A percentile compares a stretch with the other conserved stretches of the same genome.
Evolutionary conservation across 257 asterid species (phyloP).

Genomic region (Eucommia ulmoides): DNA sequence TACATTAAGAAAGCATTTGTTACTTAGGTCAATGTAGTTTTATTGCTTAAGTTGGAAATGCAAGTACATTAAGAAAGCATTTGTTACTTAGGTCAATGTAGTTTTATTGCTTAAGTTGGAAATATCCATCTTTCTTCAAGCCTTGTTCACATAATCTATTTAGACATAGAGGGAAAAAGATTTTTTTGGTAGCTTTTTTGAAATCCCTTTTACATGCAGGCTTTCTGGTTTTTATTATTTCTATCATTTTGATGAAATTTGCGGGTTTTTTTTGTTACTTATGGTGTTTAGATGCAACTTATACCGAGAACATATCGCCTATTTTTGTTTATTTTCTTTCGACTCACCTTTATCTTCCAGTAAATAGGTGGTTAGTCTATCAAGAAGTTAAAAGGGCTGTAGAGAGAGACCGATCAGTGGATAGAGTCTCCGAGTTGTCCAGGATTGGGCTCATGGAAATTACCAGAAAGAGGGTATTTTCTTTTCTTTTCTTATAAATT

Average conservation of each 20-base stretch:
- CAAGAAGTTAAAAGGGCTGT: constrained; percentile 81
- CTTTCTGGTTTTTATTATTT: too few species aligned
- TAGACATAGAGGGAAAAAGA: neutral
- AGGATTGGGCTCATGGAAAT: constrained; percentile 97
- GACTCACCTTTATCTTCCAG: constrained; percentile 24
- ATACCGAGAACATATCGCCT: constrained; percentile 1
- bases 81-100: neutral
- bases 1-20: too few species aligned
- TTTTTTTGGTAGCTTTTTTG: too few species aligned
- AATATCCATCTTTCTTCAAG: neutral
- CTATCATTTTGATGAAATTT: too few species aligned
- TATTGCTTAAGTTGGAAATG: too few species aligned
- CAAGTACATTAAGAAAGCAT: neutral
- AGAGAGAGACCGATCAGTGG: constrained; percentile 86
- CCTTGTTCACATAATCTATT: neutral
- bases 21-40: too few species aligned
- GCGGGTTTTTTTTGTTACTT: too few species aligned
- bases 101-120: neutral
- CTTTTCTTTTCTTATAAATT: neutral
- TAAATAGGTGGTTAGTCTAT: constrained; percentile 77
- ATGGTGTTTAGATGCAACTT: too few species aligned
- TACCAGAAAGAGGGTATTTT: constrained; percentile 73
- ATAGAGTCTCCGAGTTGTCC: constrained; percentile 80
- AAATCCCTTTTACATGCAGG: too few species aligned
- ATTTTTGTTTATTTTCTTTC: constrained; percentile 1